A percentile compares a stretch with the other conserved stretches of the same genome.
Evolutionary conservation across 257 asterid species (phyloP).

Genomic region (Solanum bulbocastanum): DNA sequence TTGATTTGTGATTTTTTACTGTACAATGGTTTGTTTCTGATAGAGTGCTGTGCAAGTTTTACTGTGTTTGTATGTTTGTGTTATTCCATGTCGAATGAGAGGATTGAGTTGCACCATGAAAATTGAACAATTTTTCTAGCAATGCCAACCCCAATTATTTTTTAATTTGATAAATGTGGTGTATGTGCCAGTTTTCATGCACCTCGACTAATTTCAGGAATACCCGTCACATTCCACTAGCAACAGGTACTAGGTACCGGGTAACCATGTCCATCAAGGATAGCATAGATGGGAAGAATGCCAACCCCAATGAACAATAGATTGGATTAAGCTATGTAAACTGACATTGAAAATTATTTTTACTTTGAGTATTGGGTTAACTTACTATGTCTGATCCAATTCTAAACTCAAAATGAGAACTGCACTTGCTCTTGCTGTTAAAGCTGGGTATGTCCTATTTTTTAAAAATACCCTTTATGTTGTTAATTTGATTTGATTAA

Average conservation of each 20-base stretch:
- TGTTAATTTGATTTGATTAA: neutral
- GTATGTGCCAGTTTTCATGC: neutral
- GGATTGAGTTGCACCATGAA: neutral
- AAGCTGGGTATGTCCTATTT: slow-evolving; percentile 53
- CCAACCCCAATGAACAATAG: neutral
- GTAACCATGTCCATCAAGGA: neutral
- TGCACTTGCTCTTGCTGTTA: slow-evolving; percentile 77
- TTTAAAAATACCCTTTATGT: neutral
- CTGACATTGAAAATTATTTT: neutral
- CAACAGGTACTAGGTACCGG: neutral
- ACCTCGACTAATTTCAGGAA: too few relatives aligned
- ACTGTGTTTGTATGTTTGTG: neutral
- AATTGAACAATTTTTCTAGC: neutral
- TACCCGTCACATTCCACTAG: neutral
- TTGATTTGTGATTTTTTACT: neutral
- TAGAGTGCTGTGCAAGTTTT: neutral
- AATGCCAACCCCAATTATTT: neutral
- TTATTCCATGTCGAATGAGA: neutral
- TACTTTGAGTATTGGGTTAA: slow-evolving; percentile 26
- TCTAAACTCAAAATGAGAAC: slow-evolving; percentile 93
- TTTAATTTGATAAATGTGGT: neutral
- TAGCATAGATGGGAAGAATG: neutral
- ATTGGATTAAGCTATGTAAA: neutral
- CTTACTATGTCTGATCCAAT: slow-evolving; percentile 76
- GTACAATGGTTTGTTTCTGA: neutral